Evolutionary conservation across 1,284 basidiomycete species (phyloP), one percentile per base, ranked within the genome.

Genomic region (Trametes hirsuta): DNA sequence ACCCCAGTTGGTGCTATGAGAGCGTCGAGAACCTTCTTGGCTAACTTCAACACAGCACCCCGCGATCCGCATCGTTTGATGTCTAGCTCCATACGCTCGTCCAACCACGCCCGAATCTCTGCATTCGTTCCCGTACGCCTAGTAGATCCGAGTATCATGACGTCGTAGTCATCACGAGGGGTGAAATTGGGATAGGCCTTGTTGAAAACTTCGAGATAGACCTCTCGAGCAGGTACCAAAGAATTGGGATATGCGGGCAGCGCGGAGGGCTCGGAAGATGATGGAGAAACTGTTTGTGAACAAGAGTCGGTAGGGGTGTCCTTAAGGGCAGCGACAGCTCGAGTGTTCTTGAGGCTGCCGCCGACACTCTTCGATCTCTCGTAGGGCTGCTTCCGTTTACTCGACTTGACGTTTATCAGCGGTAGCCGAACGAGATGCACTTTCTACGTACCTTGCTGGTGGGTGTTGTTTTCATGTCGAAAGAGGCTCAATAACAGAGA

Each of bases 81-180:
- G 22, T 54, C 36, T 2, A 15, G 12, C n/a, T 24, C 24, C 36
- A 47, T 39, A n/a, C 11, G 21, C 24, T 47, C 36, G 45, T 54
- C 53, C 5, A 54, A 35, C 53, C 53, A 54, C 2, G 53, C 45
- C 12, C 39, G 10, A 14, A 54, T 25, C 41, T 54, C 53, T 12
- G 35, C 53, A 6, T 44, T 36, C 3, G 36, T 54, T n/a, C 53
- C 53, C 15, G 18, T n/a, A 18, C 22, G 44, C n/a, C 22, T 25
- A 12, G 21, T 10, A 1, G 36, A 25, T 15, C 53, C 53, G 22
- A 54, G 53, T 9, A 14, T 25, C 15, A 54, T 1, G 30, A 54
- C 24, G 24, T 54, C 53, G 36, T 47, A 39, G 6, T 54, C 53
- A 34, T 54, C 25, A 35, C 53, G 44, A 6, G 53, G 53, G 15